A percentile compares a stretch with the other conserved stretches of the same genome.
phyloP scores from a whole-genome alignment of 805 yeast genomes.

The Candida maesae region DNA sequence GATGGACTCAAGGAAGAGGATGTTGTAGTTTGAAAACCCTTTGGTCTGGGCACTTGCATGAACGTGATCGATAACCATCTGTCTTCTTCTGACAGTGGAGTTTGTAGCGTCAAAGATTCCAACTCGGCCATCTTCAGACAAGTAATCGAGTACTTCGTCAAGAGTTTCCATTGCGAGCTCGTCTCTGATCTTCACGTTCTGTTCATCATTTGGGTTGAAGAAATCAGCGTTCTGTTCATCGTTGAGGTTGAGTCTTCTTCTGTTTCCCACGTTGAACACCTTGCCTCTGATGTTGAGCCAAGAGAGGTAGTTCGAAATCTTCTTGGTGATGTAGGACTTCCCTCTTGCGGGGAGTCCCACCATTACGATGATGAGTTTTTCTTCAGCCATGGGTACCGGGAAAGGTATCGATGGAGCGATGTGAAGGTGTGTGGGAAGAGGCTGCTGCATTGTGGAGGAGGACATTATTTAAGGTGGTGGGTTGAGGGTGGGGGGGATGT shows the following conservation, averaged over 20 bases:
- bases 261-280: constrained; percentile 68
- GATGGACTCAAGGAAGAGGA: constrained; percentile 38
- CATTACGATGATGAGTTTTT: constrained; percentile 60
- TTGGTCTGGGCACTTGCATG: constrained; percentile 32
- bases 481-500: too few species aligned
- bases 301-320: constrained; percentile 55
- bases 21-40: constrained; percentile 30
- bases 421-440: background rate
- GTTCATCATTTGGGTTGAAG: constrained; percentile 36
- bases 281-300: constrained; percentile 64
- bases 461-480: too few species aligned
- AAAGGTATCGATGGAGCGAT: background rate
- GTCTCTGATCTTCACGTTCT: constrained; percentile 37
- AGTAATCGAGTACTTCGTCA: constrained; percentile 32
- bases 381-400: constrained; percentile 4
- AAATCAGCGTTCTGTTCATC: constrained; percentile 26
- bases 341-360: constrained; percentile 76
- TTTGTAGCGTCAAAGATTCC: constrained; percentile 53
- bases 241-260: constrained; percentile 38
- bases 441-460: background rate
- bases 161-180: constrained; percentile 45
- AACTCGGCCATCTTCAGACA: constrained; percentile 37
- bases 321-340: constrained; percentile 64
- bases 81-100: constrained; percentile 41
- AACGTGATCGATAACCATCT: constrained; percentile 36